Evolutionary conservation across 2,329 filamentous ascomycete species (phyloP), one percentile per base, ranked within the genome.

Genomic region (Oidium heveae): DNA sequence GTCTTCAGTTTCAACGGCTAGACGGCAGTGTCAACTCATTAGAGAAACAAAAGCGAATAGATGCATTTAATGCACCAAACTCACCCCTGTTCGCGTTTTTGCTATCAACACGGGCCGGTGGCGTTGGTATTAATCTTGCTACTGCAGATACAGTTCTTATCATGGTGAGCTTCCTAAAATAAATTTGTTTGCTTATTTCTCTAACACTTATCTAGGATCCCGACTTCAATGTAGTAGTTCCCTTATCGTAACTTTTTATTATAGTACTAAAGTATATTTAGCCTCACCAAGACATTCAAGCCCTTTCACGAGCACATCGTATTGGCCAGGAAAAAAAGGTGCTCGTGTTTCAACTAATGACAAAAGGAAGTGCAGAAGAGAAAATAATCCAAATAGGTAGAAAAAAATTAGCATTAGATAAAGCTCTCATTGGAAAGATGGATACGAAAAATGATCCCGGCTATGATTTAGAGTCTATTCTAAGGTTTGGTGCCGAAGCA

Each of bases 71-170:
- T 64, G 85, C 82, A 0, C 82, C 86, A 0, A 74, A 82, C 54
- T 96, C 89, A 0, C 70, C 76, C 0, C 70, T 93, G 0, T 98
- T 96, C 65, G 87, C 84, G 0, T 96, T 98, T 67, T 69, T 98
- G 18, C 73, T 98, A 0, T 96, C 89, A 0, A 98, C 93, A 3
- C 81, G 91, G 58, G 88, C 93, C 18, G 91, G 91, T 54, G 91
- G 93, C 62, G 89, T 98, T 0, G 93, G 91, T 16, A 98, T 98
- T 71, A 98, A 98, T 64, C 74, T 98, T 55, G 91, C 91, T 0
- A 94, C 88, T 8, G 91, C 91, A 2, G 91, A 98, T 64, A 98
- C 91, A 0, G 93, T 98, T 57, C 95, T 98, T 59, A 95, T 98
- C 59, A 79, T 96, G 60, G 61, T 61, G 55, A 54, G 88, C 95